These are phyloP conservation scores for Neurospora cerealis DNA, from an alignment of 495 filamentous ascomycete species.

Conservation along the genomic window DNA sequence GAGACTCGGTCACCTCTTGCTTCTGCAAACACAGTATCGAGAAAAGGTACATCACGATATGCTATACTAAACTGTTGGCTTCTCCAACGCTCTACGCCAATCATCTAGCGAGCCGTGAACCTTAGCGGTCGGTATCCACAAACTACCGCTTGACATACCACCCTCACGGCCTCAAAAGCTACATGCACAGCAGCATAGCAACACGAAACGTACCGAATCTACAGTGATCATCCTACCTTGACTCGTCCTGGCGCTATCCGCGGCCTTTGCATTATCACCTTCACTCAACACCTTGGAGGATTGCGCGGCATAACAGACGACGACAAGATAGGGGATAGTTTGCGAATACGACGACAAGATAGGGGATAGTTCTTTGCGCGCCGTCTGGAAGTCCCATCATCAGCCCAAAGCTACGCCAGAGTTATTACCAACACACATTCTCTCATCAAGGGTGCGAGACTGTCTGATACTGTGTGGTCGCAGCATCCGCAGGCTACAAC, in stretches of 20 bases:
- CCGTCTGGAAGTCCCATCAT: not conserved
- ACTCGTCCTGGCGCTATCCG: not conserved
- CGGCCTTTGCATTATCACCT: not conserved
- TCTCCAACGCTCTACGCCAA: not conserved
- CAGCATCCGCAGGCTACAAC: not conserved
- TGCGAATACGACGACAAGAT: not conserved
- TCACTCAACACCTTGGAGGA: not conserved
- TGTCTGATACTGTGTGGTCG: not conserved
- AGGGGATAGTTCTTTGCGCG: not conserved
- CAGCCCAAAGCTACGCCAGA: not conserved
- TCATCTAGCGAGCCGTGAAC: not conserved
- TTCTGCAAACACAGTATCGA: not conserved
- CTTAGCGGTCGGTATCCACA: not conserved
- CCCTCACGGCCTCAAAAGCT: not conserved
- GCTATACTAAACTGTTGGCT: not conserved
- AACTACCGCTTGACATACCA: not conserved
- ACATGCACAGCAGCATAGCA: not conserved
- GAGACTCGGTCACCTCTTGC: not conserved
- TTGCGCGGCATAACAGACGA: not conserved
- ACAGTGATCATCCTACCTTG: not conserved
- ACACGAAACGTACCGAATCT: not conserved
- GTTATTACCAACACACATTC: not conserved
- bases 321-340: too few relatives aligned
- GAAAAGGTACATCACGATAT: not conserved
- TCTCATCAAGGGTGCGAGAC: not conserved